A percentile compares a stretch with the other conserved stretches of the same genome.
These are phyloP conservation scores for Botrytis fragariae DNA, from an alignment of 2,329 filamentous ascomycete species.

Conservation along the genomic window DNA sequence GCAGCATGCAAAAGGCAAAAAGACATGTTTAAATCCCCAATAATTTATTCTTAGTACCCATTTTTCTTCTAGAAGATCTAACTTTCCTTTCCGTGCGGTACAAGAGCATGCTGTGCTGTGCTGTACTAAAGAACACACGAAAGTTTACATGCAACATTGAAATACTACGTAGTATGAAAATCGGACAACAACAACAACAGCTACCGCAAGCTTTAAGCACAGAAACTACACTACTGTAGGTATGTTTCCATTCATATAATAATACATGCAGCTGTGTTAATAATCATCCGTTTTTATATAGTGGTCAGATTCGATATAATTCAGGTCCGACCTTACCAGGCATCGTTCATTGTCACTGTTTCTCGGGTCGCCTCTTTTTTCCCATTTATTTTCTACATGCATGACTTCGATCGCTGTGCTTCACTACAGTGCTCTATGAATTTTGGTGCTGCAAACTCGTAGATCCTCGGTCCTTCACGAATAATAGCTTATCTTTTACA, in stretches of 20 bases:
- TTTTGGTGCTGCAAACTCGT: not conserved
- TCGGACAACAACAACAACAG: not conserved
- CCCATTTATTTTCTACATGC: slow-evolving; percentile 4
- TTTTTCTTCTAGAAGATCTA: slow-evolving; percentile 13
- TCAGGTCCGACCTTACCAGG: slow-evolving; percentile 1
- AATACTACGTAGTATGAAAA: slow-evolving; percentile 16
- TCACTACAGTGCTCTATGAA: not conserved
- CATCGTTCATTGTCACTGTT: not conserved
- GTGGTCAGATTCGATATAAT: not conserved
- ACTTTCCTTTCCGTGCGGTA: slow-evolving; percentile 2
- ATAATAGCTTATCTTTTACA: not conserved
- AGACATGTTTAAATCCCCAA: not conserved
- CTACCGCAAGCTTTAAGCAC: not conserved
- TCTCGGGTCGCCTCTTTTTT: slow-evolving; percentile 6
- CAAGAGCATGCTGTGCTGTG: not conserved
- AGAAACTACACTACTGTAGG: not conserved
- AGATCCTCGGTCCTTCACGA: slow-evolving; percentile 1
- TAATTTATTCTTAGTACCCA: slow-evolving; percentile 6
- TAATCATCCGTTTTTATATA: not conserved
- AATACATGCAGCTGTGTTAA: not conserved
- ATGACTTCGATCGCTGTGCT: slow-evolving; percentile 3
- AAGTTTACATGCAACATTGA: slow-evolving; percentile 14
- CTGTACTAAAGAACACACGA: slow-evolving; percentile 1
- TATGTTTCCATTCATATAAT: not conserved
- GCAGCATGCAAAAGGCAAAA: not conserved